A percentile compares a stretch with the other conserved stretches of the same genome.
Conservation (phyloP, 192 early-diverging fungal genomes). For the Podila horticola region DNA sequence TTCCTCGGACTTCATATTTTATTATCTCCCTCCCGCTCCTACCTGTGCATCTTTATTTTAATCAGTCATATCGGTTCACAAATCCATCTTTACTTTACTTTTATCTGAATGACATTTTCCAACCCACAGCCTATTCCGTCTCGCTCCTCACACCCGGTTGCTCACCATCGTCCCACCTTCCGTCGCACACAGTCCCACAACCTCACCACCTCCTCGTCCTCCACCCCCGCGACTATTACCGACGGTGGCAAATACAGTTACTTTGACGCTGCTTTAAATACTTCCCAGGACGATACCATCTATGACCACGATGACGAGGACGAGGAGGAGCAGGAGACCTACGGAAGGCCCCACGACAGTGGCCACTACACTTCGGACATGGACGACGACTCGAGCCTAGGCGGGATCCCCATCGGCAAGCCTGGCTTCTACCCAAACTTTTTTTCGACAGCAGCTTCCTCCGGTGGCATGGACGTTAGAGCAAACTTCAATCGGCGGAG, state of each 20-base stretch:
- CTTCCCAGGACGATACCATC: constrained; percentile 4
- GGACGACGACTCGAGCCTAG: constrained; percentile 6
- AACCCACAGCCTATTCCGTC: constrained; percentile 49
- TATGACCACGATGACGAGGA: constrained; percentile 19
- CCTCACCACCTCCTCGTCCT: constrained; percentile 1
- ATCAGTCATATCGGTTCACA: not conserved
- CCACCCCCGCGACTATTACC: not conserved
- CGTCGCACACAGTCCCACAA: constrained; percentile 39
- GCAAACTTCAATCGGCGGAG: not conserved
- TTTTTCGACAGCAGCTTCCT: not conserved
- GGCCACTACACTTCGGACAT: constrained; percentile 32
- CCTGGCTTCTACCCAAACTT: constrained; percentile 11
- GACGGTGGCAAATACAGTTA: not conserved
- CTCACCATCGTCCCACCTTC: constrained; percentile 42
- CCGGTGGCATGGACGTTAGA: not conserved
- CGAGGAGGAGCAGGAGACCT: not conserved
- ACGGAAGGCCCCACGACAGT: constrained; percentile 15
- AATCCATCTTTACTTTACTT: not conserved
- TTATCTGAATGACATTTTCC: constrained; percentile 44
- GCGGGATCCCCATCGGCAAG: constrained; percentile 36
- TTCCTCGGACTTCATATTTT: not conserved
- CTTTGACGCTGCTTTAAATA: not conserved
- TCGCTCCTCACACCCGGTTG: constrained; percentile 44
- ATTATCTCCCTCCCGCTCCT: not conserved
- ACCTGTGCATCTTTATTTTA: not conserved